These are phyloP conservation scores for Penicillium janthinellum DNA, from an alignment of 2,329 filamentous ascomycete genomes.

Conservation along the genomic window DNA sequence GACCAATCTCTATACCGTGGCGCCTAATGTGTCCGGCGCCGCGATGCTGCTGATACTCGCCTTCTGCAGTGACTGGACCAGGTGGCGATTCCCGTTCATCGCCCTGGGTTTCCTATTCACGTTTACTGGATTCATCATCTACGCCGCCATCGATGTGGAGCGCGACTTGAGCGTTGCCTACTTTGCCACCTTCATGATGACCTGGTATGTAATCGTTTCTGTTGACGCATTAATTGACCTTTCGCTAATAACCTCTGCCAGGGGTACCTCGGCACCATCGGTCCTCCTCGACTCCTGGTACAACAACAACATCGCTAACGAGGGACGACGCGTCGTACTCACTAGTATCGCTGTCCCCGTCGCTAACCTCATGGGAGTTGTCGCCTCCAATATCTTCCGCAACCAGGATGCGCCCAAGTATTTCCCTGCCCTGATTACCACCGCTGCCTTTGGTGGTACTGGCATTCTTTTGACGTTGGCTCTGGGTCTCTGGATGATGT, in stretches of 20 bases:
- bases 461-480: conserved; percentile 57
- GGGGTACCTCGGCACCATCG: conserved; percentile 62
- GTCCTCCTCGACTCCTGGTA: conserved; percentile 64
- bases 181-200: conserved; percentile 75
- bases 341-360: conserved; percentile 69
- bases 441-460: conserved; percentile 51
- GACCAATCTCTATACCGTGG: conserved; percentile 68
- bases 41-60: conserved; percentile 69
- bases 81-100: conserved; percentile 67
- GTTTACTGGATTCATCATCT: conserved; percentile 73
- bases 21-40: conserved; percentile 72
- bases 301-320: conserved; percentile 76
- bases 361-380: conserved; percentile 71
- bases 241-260: conserved; percentile 44
- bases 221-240: background rate
- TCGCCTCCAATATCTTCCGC: conserved; percentile 66
- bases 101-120: conserved; percentile 69
- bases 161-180: conserved; percentile 63
- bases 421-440: conserved; percentile 62
- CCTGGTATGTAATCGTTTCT: conserved; percentile 51
- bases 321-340: conserved; percentile 66
- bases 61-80: conserved; percentile 65
- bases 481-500: conserved; percentile 49
- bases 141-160: conserved; percentile 65
- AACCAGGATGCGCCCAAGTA: conserved; percentile 64